A percentile compares a stretch with the other conserved stretches of the same genome.
phyloP scores from a whole-genome alignment of 768 basidiomycete genomes.

The Calvatia gigantea region DNA sequence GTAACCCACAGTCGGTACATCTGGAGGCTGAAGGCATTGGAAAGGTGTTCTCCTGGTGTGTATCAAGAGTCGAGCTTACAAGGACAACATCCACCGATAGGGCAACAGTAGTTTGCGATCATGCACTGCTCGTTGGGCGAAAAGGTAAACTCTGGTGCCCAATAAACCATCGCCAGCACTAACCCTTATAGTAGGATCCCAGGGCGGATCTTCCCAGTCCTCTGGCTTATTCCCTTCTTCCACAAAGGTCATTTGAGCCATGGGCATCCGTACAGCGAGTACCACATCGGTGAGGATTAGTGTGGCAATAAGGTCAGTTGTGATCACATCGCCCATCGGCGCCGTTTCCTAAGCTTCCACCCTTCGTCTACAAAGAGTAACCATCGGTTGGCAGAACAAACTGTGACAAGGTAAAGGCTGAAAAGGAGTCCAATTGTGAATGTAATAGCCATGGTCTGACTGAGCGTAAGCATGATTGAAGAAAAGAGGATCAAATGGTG shows the following conservation, averaged over 20 bases:
- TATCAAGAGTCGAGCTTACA: not conserved
- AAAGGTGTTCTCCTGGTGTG: not conserved
- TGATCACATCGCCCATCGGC: not conserved
- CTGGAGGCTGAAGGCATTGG: not conserved
- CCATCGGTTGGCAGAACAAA: not conserved
- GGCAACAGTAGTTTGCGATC: not conserved
- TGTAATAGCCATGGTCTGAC: not conserved
- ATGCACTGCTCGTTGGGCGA: not conserved
- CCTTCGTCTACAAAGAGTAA: not conserved
- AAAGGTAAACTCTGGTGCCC: not conserved
- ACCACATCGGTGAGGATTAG: not conserved
- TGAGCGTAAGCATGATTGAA: not conserved
- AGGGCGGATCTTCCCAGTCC: not conserved
- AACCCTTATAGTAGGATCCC: not conserved
- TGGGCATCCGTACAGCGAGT: not conserved
- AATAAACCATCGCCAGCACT: not conserved
- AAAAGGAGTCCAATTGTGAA: not conserved
- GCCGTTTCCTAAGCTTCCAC: not conserved
- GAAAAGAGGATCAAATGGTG: too few relatives aligned
- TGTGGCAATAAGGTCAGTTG: not conserved
- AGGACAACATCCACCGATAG: not conserved
- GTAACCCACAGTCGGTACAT: constrained; percentile 11
- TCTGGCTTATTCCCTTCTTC: not conserved
- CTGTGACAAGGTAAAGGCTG: not conserved
- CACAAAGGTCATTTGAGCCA: not conserved